Evolutionary conservation across 257 asterid genomes (phyloP).

Genomic region (Nicotiana otophora): DNA sequence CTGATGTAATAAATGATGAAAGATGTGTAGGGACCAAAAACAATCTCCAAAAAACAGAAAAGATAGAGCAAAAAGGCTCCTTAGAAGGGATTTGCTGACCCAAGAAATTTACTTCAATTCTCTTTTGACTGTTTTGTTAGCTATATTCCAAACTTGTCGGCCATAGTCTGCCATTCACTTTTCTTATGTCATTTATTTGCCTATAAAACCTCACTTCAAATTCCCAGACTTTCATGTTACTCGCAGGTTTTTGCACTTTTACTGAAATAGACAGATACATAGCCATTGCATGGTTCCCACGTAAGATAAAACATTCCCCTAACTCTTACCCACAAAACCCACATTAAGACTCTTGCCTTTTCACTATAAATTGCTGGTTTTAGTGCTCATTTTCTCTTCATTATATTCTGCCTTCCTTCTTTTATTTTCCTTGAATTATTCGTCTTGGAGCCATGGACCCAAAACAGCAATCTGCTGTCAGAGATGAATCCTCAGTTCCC

Average conservation of each 20-base stretch:
- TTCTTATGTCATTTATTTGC: neutral
- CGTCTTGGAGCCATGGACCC: neutral
- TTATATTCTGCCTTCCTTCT: neutral
- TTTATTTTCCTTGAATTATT: neutral
- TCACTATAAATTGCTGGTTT: neutral
- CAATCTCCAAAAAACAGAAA: neutral
- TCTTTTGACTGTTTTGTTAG: neutral
- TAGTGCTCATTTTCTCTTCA: neutral
- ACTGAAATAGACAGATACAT: neutral
- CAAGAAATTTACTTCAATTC: neutral
- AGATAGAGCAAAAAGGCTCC: neutral
- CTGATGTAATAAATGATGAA: neutral
- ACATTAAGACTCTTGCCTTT: neutral
- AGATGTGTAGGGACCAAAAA: neutral
- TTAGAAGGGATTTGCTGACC: neutral
- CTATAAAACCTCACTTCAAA: neutral
- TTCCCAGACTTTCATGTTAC: neutral
- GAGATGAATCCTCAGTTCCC: slow-evolving; percentile 1
- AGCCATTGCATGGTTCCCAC: slow-evolving; percentile 4
- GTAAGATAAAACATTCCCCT: neutral
- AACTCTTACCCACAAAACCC: neutral
- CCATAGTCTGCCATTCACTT: neutral
- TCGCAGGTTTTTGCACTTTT: neutral
- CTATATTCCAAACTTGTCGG: slow-evolving; percentile 9
- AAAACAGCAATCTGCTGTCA: slow-evolving; percentile 5